Evolutionary conservation across 192 early-diverging fungal genomes (phyloP).

Genomic region (Phycomyces nitens): DNA sequence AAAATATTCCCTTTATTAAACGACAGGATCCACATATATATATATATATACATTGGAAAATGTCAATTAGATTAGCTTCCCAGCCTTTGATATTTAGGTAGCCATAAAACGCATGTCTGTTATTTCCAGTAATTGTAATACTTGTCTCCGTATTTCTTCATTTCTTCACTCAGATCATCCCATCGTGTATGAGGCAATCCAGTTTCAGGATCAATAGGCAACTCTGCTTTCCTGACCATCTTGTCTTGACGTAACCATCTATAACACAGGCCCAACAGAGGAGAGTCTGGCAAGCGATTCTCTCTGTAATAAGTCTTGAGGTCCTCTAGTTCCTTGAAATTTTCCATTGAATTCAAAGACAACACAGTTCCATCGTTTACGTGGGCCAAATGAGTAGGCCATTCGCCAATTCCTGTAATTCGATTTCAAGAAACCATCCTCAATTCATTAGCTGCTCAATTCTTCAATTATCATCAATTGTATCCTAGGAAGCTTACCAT

Average conservation of each 20-base stretch:
- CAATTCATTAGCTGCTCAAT: too few relatives aligned
- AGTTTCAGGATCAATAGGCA: slow-evolving; percentile 21
- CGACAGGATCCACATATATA: too few relatives aligned
- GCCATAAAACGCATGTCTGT: too few relatives aligned
- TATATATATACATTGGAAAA: too few relatives aligned
- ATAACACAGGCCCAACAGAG: slow-evolving; percentile 30
- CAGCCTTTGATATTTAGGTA: too few relatives aligned
- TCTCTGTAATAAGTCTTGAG: slow-evolving; percentile 22
- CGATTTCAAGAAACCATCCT: too few relatives aligned
- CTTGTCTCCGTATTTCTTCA: slow-evolving; percentile 43
- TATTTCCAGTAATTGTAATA: slow-evolving; percentile 48
- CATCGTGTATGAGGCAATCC: slow-evolving; percentile 38
- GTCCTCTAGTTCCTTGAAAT: slow-evolving; percentile 54
- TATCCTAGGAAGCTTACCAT: slow-evolving; percentile 44
- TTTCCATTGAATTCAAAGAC: slow-evolving; percentile 40
- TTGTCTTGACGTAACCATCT: slow-evolving; percentile 64
- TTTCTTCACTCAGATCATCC: slow-evolving; percentile 45
- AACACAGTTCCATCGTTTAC: slow-evolving; percentile 53
- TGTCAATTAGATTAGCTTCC: too few relatives aligned
- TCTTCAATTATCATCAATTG: too few relatives aligned
- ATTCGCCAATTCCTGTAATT: slow-evolving; percentile 44
- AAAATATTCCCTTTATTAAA: too few relatives aligned
- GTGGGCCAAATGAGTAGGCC: slow-evolving; percentile 73
- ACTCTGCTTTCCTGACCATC: slow-evolving; percentile 15
- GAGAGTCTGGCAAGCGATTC: slow-evolving; percentile 21